These are phyloP conservation scores for Neofusicoccum parvum DNA, from an alignment of 2,329 filamentous ascomycete genomes.

Conservation along the genomic window DNA sequence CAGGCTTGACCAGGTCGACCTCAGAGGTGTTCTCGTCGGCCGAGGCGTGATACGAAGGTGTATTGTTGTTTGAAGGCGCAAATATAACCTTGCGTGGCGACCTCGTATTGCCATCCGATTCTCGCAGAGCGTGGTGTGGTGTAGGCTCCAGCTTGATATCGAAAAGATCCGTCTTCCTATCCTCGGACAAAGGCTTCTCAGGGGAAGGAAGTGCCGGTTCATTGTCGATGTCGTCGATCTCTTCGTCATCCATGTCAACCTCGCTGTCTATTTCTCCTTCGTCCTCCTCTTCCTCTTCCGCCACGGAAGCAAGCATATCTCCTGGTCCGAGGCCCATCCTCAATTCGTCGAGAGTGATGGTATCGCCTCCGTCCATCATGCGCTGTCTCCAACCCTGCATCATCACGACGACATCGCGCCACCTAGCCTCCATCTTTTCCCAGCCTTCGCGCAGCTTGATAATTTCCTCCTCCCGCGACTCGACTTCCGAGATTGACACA, in stretches of 20 bases:
- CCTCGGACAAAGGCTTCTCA: constrained; percentile 24
- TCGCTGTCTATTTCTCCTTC: constrained; percentile 31
- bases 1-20: constrained; percentile 29
- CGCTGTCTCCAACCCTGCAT: constrained; percentile 91
- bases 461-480: constrained; percentile 91
- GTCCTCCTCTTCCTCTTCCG: constrained; percentile 33
- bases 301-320: constrained; percentile 44
- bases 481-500: constrained; percentile 91
- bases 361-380: constrained; percentile 70
- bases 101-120: constrained; percentile 38
- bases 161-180: constrained; percentile 34
- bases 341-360: constrained; percentile 63
- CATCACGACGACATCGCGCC: constrained; percentile 85
- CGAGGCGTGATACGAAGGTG: constrained; percentile 36
- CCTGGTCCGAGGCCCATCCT: constrained; percentile 66
- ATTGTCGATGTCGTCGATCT: constrained; percentile 20
- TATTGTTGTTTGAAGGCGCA: constrained; percentile 28
- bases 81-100: constrained; percentile 44
- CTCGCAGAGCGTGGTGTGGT: constrained; percentile 34
- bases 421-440: constrained; percentile 89
- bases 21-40: constrained; percentile 38
- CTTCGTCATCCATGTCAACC: constrained; percentile 23
- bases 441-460: constrained; percentile 78
- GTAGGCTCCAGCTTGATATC: constrained; percentile 36
- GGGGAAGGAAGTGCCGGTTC: constrained; percentile 30